Percentiles rank a stretch among this genome's conserved stretches.
Evolutionary conservation across 2,329 filamentous ascomycete species (phyloP).

Genomic region (Ophiosphaerella korrae): DNA sequence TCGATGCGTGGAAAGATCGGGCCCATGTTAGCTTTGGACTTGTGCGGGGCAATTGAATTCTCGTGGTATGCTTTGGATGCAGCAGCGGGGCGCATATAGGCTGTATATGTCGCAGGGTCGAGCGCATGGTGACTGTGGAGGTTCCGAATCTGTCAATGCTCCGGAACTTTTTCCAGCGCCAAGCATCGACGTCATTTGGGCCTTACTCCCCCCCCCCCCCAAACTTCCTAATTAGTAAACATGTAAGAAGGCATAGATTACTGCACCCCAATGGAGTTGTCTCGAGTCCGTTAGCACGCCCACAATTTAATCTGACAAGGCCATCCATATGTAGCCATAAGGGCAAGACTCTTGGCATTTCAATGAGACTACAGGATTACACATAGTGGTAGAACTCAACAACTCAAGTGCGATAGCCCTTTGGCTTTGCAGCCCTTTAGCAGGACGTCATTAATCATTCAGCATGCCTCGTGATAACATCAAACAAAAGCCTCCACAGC

Average conservation of each 20-base stretch:
- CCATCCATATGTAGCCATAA: too few species aligned
- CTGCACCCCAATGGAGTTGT: neutral
- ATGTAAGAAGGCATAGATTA: neutral
- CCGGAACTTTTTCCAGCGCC: conserved; percentile 15
- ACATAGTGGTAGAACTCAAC: too few species aligned
- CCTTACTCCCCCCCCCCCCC: too few species aligned
- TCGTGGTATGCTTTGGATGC: conserved; percentile 15
- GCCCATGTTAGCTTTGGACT: conserved; percentile 20
- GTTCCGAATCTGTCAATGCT: conserved; percentile 11
- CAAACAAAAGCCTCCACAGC: neutral
- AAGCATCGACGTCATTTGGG: conserved; percentile 16
- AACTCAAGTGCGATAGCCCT: too few species aligned
- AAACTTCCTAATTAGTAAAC: neutral
- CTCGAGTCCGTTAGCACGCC: too few species aligned
- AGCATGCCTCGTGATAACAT: neutral
- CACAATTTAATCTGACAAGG: too few species aligned
- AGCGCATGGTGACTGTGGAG: conserved; percentile 22
- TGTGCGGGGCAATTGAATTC: conserved; percentile 4
- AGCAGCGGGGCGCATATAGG: conserved; percentile 15
- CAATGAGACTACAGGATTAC: too few species aligned
- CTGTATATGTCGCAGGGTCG: conserved; percentile 16
- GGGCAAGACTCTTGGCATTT: too few species aligned
- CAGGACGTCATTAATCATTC: neutral
- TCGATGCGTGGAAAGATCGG: conserved; percentile 36
- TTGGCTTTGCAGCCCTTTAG: neutral